Percentiles rank a stretch among this genome's conserved stretches.
These are phyloP conservation scores for Rhamnella rubrinervis DNA, from an alignment of 331 rosid genomes.

Conservation along the genomic window DNA sequence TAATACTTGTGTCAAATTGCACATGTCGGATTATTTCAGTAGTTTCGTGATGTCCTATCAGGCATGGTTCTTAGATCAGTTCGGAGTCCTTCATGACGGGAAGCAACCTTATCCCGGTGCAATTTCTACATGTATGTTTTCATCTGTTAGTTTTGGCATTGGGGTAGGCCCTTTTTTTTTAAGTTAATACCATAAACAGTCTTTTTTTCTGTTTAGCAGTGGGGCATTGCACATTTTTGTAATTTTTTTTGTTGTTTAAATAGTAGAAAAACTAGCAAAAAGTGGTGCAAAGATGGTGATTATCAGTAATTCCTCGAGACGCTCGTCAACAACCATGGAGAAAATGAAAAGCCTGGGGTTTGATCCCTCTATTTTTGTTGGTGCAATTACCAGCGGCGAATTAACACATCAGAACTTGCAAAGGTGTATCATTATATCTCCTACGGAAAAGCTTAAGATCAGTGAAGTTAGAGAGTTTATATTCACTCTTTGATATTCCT, in stretches of 20 bases:
- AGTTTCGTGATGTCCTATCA: conserved; percentile 19
- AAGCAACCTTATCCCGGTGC: conserved; percentile 90
- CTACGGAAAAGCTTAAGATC: not conserved
- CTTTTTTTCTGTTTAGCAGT: not conserved
- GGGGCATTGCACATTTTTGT: not conserved
- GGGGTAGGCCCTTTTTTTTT: not conserved
- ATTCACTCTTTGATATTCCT: not conserved
- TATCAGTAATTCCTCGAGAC: conserved; percentile 93
- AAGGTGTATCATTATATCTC: conserved; percentile 38
- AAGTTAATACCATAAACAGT: not conserved
- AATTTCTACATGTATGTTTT: conserved; percentile 61
- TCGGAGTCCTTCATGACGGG: conserved; percentile 95
- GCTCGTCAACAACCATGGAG: conserved; percentile 72
- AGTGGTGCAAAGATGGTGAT: conserved; percentile 88
- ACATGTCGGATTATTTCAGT: not conserved
- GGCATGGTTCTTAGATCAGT: conserved; percentile 96
- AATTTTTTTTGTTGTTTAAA: not conserved
- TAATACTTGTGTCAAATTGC: not conserved
- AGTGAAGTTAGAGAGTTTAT: not conserved
- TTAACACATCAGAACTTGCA: conserved; percentile 74
- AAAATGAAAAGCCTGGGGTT: conserved; percentile 79
- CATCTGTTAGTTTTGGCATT: conserved; percentile 16
- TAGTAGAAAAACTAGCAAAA: conserved; percentile 72
- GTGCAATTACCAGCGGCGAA: conserved; percentile 94
- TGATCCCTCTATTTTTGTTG: conserved; percentile 75